Conservation (phyloP, 2,329 filamentous ascomycete genomes). For the Aspergillus eucalypticola region DNA sequence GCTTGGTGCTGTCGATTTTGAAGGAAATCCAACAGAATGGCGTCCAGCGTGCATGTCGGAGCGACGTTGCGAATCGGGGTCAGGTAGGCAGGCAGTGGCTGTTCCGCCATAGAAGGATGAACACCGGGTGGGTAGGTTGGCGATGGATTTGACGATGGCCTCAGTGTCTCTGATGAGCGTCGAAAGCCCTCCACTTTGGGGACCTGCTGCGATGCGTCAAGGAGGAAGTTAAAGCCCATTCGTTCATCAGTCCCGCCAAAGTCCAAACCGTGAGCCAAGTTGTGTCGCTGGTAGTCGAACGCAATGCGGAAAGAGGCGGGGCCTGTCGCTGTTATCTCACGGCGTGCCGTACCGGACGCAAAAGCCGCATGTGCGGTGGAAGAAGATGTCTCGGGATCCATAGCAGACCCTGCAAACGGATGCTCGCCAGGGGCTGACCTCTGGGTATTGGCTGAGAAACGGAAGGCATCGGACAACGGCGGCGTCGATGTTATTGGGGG, state of each 20-base stretch:
- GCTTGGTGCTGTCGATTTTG: slow-evolving; percentile 66
- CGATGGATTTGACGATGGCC: slow-evolving; percentile 23
- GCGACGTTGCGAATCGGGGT: slow-evolving; percentile 60
- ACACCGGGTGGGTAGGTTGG: slow-evolving; percentile 27
- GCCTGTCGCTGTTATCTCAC: slow-evolving; percentile 25
- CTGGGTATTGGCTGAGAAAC: slow-evolving; percentile 24
- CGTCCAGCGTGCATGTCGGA: slow-evolving; percentile 75
- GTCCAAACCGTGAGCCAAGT: slow-evolving; percentile 57
- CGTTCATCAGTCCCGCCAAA: slow-evolving; percentile 59
- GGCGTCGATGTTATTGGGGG: slow-evolving; percentile 24
- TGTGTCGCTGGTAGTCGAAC: slow-evolving; percentile 47
- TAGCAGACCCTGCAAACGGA: slow-evolving; percentile 31
- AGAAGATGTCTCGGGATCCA: slow-evolving; percentile 32
- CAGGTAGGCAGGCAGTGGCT: slow-evolving; percentile 35
- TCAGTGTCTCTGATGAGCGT: slow-evolving; percentile 28
- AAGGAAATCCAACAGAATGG: slow-evolving; percentile 77
- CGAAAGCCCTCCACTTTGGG: slow-evolving; percentile 53
- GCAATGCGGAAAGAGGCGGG: slow-evolving; percentile 40
- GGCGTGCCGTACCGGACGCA: slow-evolving; percentile 21
- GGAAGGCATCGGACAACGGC: slow-evolving; percentile 30
- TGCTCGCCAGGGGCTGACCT: slow-evolving; percentile 23
- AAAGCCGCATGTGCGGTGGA: slow-evolving; percentile 28
- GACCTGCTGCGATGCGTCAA: slow-evolving; percentile 61
- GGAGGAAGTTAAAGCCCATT: slow-evolving; percentile 71
- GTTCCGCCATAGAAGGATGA: slow-evolving; percentile 26